These are phyloP conservation scores for Macrophomina tecta DNA, from an alignment of 2,329 filamentous ascomycete genomes.

Conservation along the genomic window DNA sequence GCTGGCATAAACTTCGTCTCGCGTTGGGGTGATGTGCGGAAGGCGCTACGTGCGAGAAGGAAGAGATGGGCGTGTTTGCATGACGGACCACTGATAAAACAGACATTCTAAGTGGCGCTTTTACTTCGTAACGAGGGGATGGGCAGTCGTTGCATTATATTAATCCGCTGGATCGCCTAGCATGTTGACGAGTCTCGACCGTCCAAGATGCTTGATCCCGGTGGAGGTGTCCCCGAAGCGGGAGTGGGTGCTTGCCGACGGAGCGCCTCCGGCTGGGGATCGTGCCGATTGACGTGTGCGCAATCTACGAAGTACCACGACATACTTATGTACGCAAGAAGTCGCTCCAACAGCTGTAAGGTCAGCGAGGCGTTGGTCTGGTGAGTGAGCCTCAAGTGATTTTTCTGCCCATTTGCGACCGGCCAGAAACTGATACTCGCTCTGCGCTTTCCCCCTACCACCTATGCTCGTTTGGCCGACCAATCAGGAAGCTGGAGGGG, in stretches of 20 bases:
- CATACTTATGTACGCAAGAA: background rate
- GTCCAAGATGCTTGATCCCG: conserved; percentile 9
- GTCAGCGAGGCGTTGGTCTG: too few species aligned
- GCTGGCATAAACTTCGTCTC: conserved; percentile 10
- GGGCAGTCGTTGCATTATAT: conserved; percentile 20
- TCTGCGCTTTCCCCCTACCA: too few species aligned
- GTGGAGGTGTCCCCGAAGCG: background rate
- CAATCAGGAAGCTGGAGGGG: too few species aligned
- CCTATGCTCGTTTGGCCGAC: too few species aligned
- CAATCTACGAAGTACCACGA: background rate
- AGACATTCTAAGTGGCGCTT: background rate
- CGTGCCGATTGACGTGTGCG: conserved; percentile 15
- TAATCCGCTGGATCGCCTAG: conserved; percentile 19
- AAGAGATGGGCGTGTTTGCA: conserved; percentile 16
- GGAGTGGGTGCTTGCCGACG: conserved; percentile 18
- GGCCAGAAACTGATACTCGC: too few species aligned
- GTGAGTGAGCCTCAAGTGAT: too few species aligned
- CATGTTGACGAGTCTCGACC: conserved; percentile 20
- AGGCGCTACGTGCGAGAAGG: conserved; percentile 17
- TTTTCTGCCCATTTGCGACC: too few species aligned
- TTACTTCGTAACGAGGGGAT: conserved; percentile 22
- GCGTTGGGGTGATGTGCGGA: conserved; percentile 11
- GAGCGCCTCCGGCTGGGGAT: conserved; percentile 6
- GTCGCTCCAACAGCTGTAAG: too few species aligned
- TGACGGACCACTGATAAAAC: conserved; percentile 12